These are phyloP conservation scores for Cercophora newfieldiana DNA, from an alignment of 495 filamentous ascomycete species.

Conservation along the genomic window DNA sequence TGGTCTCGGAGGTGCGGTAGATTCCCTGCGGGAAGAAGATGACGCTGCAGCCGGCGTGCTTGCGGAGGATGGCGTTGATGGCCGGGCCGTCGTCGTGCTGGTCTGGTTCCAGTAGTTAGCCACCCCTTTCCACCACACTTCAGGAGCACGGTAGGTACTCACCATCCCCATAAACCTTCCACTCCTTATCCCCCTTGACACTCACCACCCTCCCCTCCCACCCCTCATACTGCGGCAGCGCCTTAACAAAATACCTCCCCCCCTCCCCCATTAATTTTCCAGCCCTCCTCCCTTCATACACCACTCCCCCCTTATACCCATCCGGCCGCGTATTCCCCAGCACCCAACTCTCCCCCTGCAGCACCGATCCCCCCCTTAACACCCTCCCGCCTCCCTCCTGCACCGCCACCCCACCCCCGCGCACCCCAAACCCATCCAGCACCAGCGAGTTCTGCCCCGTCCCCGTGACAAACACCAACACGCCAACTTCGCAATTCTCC, in stretches of 20 bases:
- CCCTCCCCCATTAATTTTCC: slow-evolving; percentile 27
- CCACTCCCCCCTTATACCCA: slow-evolving; percentile 37
- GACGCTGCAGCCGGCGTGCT: slow-evolving; percentile 39
- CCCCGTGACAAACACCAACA: slow-evolving; percentile 41
- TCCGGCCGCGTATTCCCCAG: slow-evolving; percentile 31
- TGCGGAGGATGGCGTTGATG: slow-evolving; percentile 37
- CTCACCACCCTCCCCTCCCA: slow-evolving; percentile 40
- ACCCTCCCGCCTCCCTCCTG: slow-evolving; percentile 21
- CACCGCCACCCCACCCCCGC: slow-evolving; percentile 19
- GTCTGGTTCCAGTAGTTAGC: slow-evolving; percentile 17
- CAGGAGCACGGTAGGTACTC: neutral
- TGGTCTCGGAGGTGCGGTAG: slow-evolving; percentile 36
- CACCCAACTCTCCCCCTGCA: slow-evolving; percentile 26
- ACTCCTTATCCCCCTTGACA: slow-evolving; percentile 38
- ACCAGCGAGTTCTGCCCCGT: slow-evolving; percentile 54
- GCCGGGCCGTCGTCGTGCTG: slow-evolving; percentile 40
- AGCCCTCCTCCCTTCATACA: slow-evolving; percentile 29
- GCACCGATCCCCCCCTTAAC: slow-evolving; percentile 22
- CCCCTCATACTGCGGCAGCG: slow-evolving; percentile 39
- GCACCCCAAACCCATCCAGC: slow-evolving; percentile 50
- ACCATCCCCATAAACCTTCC: slow-evolving; percentile 39
- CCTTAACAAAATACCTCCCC: slow-evolving; percentile 39
- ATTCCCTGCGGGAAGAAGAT: slow-evolving; percentile 47
- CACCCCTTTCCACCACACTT: neutral
- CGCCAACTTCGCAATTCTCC: slow-evolving; percentile 48